Percentiles rank a stretch among this genome's conserved stretches.
Evolutionary conservation across 1,139 yeast genomes (phyloP).

Genomic region (Hyphopichia burtonii): DNA sequence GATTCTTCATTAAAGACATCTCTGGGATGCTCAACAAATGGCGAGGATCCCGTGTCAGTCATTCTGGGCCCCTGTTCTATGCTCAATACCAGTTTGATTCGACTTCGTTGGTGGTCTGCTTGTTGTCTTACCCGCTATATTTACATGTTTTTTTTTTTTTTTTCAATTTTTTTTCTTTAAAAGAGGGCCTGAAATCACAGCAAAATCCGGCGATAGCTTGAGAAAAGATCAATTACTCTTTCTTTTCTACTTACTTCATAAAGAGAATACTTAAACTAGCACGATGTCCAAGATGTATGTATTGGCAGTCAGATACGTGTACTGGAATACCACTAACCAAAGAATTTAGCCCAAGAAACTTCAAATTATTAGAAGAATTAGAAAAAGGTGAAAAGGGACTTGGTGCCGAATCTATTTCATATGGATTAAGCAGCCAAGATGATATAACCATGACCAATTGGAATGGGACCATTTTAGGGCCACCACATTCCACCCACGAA

Average conservation of each 20-base stretch:
- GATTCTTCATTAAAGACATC: constrained; percentile 14
- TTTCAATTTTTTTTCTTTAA: background rate
- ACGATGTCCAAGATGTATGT: constrained; percentile 46
- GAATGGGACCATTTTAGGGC: constrained; percentile 97
- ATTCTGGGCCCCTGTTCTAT: constrained; percentile 1
- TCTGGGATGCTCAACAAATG: constrained; percentile 43
- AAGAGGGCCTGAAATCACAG: background rate
- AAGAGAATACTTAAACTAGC: background rate
- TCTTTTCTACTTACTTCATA: too few relatives aligned
- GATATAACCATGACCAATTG: constrained; percentile 90
- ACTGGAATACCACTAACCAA: background rate
- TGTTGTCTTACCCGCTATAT: background rate
- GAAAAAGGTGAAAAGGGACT: constrained; percentile 98
- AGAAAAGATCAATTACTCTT: background rate
- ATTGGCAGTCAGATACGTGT: background rate
- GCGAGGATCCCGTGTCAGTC: constrained; percentile 32
- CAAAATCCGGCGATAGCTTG: background rate
- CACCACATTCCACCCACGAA: constrained; percentile 93
- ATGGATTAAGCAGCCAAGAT: constrained; percentile 84
- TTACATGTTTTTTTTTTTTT: background rate
- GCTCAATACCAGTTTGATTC: too few relatives aligned
- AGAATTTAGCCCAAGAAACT: constrained; percentile 74
- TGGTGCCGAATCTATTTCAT: constrained; percentile 95
- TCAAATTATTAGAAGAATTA: constrained; percentile 88
- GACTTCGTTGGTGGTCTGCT: too few relatives aligned